These are phyloP conservation scores for Fabrea salina DNA, from an alignment of 169 alveolate genomes.

Conservation along the genomic window DNA sequence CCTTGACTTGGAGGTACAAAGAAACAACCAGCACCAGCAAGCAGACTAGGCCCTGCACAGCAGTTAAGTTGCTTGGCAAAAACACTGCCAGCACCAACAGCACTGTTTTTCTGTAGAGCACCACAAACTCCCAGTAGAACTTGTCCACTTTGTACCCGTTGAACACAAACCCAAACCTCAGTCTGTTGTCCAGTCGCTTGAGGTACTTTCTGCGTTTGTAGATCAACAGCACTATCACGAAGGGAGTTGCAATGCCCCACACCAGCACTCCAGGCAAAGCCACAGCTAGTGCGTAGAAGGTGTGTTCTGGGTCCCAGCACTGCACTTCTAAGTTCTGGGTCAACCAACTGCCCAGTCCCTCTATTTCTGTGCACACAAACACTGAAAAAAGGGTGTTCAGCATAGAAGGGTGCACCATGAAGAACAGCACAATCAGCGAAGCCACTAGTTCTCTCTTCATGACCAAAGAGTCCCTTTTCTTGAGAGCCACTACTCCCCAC, in stretches of 20 bases:
- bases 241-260: conserved; percentile 57
- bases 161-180: conserved; percentile 50
- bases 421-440: conserved; percentile 39
- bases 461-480: neutral
- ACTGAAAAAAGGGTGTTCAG: conserved; percentile 30
- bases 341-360: too few species aligned
- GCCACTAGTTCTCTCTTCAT: neutral
- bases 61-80: neutral
- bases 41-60: neutral
- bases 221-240: conserved; percentile 25
- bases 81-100: conserved; percentile 24
- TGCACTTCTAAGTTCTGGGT: neutral
- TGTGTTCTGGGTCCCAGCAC: neutral
- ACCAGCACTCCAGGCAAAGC: conserved; percentile 23
- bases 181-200: conserved; percentile 20
- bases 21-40: neutral
- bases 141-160: conserved; percentile 48
- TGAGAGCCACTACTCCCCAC: neutral
- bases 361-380: conserved; percentile 38
- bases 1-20: neutral
- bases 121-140: conserved; percentile 55
- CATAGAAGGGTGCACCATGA: conserved; percentile 51
- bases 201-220: neutral
- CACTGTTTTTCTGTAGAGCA: conserved; percentile 41
- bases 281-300: neutral